Base-by-base conservation (phyloP, 495 filamentous ascomycete genomes). In the Penicillium samsonianum region DNA sequence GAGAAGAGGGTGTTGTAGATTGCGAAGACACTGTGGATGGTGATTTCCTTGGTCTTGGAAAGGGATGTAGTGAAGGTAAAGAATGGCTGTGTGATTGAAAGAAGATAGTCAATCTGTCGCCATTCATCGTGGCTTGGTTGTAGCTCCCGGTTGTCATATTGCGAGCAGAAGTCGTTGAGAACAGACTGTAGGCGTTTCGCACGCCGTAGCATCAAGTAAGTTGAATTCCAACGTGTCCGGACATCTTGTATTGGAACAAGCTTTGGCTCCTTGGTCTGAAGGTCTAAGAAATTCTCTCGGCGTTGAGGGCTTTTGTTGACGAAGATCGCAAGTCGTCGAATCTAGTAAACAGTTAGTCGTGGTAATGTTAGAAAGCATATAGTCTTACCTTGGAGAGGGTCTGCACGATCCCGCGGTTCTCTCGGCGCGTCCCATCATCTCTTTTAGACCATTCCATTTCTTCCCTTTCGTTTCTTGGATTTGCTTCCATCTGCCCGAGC, bases 211-310 rank as follows among this genome's bases (percentile, higher is more conserved):
- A 69, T 69, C n/a, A 51, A 59, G 58, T 63, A n/a, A n/a, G n/a
- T n/a, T n/a, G n/a, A n/a, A n/a, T n/a, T n/a, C n/a, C n/a, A n/a
- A n/a, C n/a, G n/a, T 20, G 19, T n/a, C n/a, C n/a, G 4, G 0
- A 67, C 51, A 58, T 69, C 67, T 44, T 69, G 48, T 11, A 67
- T 64, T 28, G 55, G 62, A 17, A 67, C 45, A 19, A 65, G 59
- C 22, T 51, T 64, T 49, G 23, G 37, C 12, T 57, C 54, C 26
- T 31, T 41, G n/a, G 23, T 46, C 22, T 60, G 43, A 14, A 63
- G 50, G 26, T 46, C 45, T 23, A 26, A 41, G 19, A 67, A 64
- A 0, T 48, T 19, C 31, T 63, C 45, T 26, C 35, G 28, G 17
- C 55, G 42, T 28, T 67, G 47, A 40, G 59, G 55, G 30, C 58